Evolutionary conservation across 257 asterid species (phyloP).

Genomic region (Lavandula angustifolia): DNA sequence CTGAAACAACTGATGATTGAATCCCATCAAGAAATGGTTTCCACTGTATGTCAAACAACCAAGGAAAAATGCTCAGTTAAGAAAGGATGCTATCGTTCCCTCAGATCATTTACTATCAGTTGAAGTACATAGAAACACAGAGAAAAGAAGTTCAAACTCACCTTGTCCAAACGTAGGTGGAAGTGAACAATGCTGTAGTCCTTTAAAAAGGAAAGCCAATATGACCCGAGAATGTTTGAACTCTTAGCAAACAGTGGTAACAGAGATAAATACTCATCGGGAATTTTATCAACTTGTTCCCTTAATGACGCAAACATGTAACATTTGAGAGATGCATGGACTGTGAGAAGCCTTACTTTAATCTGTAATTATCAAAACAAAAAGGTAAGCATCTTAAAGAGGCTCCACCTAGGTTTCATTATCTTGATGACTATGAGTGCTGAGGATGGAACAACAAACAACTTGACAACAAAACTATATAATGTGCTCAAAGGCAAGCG

Average conservation of each 20-base stretch:
- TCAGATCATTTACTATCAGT: slow-evolving; percentile 15
- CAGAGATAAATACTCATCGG: slow-evolving; percentile 74
- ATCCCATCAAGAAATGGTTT: slow-evolving; percentile 96
- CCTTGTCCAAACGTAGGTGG: slow-evolving; percentile 62
- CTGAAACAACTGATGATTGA: slow-evolving; percentile 74
- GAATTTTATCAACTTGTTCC: slow-evolving; percentile 63
- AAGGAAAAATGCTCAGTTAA: slow-evolving; percentile 32
- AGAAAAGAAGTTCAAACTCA: slow-evolving; percentile 51
- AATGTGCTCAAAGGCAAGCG: slow-evolving; percentile 18
- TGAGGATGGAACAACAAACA: slow-evolving; percentile 16
- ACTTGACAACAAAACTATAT: slow-evolving; percentile 24
- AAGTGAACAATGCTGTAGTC: slow-evolving; percentile 75
- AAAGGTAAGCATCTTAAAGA: slow-evolving; percentile 34
- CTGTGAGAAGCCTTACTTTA: slow-evolving; percentile 91
- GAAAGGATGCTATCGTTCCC: slow-evolving; percentile 20
- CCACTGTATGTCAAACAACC: slow-evolving; percentile 63
- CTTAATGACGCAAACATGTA: slow-evolving; percentile 73
- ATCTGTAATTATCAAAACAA: slow-evolving; percentile 54
- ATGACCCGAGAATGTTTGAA: slow-evolving; percentile 71
- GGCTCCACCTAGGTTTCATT: slow-evolving; percentile 17
- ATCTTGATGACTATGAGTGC: slow-evolving; percentile 17
- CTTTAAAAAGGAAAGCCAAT: slow-evolving; percentile 89
- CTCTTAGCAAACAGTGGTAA: slow-evolving; percentile 82
- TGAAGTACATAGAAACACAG: slow-evolving; percentile 28
- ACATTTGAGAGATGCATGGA: slow-evolving; percentile 96